Conservation (phyloP, 495 filamentous ascomycete species). For the Hyaloscypha hepaticicola region DNA sequence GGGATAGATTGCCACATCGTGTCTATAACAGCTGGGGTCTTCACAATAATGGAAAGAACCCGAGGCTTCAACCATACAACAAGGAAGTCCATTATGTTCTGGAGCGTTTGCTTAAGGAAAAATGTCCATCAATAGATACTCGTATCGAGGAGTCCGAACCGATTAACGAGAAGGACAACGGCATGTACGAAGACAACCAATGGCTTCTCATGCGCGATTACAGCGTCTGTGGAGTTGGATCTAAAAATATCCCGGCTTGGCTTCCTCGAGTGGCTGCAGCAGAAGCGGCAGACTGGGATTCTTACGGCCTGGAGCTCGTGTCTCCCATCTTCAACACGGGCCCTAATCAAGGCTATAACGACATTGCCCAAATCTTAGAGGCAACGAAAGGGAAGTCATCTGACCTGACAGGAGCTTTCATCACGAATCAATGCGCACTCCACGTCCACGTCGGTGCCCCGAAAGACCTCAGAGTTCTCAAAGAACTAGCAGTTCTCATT, state of each 20-base stretch:
- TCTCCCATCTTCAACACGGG: constrained; percentile 14
- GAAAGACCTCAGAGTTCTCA: constrained; percentile 15
- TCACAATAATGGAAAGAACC: too few species aligned
- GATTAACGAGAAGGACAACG: constrained; percentile 2
- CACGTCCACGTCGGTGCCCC: constrained; percentile 27
- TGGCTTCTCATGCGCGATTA: constrained; percentile 20
- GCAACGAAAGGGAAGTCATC: constrained; percentile 1
- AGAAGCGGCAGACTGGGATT: constrained; percentile 19
- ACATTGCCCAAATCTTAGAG: constrained; percentile 14
- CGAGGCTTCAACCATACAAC: background rate
- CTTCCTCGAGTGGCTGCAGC: background rate
- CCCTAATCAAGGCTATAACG: background rate
- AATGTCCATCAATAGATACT: constrained; percentile 5
- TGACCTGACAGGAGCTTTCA: constrained; percentile 19
- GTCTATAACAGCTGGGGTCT: constrained; percentile 23
- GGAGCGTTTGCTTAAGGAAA: background rate
- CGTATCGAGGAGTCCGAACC: background rate
- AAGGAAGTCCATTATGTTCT: too few species aligned
- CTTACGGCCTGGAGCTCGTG: constrained; percentile 20
- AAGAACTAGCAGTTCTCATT: constrained; percentile 20
- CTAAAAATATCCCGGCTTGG: constrained; percentile 11
- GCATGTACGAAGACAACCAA: constrained; percentile 7
- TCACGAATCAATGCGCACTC: constrained; percentile 25
- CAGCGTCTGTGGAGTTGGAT: constrained; percentile 21
- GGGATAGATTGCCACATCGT: constrained; percentile 5